phyloP scores from a whole-genome alignment of 2,329 filamentous ascomycete species.

The Macrophomina phaseolina region DNA sequence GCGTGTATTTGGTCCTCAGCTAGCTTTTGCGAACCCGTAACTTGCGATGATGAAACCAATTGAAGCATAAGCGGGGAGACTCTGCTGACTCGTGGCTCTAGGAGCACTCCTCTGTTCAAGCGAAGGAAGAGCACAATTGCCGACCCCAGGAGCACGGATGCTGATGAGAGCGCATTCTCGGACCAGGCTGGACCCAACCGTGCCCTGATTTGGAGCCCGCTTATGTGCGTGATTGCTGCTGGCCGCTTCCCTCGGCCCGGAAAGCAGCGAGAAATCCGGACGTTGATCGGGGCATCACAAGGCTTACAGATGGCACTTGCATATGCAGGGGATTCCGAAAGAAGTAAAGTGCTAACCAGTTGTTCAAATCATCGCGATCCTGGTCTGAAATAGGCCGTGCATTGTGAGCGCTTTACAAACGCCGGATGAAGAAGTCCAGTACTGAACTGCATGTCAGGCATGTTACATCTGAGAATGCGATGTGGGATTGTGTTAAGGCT shows the following conservation, averaged over 20 bases:
- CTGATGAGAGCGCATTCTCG: background rate
- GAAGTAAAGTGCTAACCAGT: background rate
- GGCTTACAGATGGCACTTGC: conserved; percentile 11
- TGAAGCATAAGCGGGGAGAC: background rate
- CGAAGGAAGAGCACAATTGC: background rate
- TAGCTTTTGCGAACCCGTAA: background rate
- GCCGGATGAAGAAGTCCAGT: background rate
- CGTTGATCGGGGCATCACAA: conserved; percentile 3
- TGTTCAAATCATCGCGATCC: conserved; percentile 6
- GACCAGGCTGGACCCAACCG: background rate
- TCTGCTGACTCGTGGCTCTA: background rate
- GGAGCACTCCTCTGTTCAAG: background rate
- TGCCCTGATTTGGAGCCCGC: conserved; percentile 4
- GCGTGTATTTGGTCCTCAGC: background rate
- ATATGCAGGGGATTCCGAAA: conserved; percentile 22
- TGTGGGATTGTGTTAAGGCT: background rate
- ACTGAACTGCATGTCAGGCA: background rate
- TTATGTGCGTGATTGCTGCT: conserved; percentile 4
- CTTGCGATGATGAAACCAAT: background rate
- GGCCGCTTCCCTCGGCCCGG: background rate
- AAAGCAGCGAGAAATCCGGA: background rate
- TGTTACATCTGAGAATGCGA: background rate
- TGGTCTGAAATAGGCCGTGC: background rate
- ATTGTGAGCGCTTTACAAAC: background rate
- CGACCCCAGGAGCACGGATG: background rate